Evolutionary conservation across 306 rosid genomes (phyloP), one percentile per base, ranked within the genome.

Genomic region (Alnus rubra): DNA sequence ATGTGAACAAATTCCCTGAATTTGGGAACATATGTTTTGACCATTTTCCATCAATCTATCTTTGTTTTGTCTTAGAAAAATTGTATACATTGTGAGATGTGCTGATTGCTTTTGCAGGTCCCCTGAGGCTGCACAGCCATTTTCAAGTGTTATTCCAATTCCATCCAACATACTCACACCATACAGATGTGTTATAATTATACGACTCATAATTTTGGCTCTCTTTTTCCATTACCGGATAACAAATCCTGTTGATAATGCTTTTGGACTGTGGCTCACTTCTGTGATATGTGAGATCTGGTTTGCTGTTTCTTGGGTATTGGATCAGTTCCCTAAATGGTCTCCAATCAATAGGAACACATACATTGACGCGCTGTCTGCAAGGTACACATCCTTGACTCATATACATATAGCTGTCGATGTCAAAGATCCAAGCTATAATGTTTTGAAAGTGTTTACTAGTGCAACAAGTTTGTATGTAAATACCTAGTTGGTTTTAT

Each of bases 301-400:
- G 99, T 95, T 95, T 64, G 99, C 94, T 53, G 84, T 93, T 84
- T 95, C 99, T 7, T 95, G 99, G 99, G 93, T 93, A 60, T 77
- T 95, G 76, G 98, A 95, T 90, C 99, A 95, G 89, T 95, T 95
- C 88, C 98, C 99, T 31, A 93, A 95, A 87, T 93, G 98, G 99
- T 90, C 45, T 88, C 99, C 99, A 12, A 81, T 95, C 84, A 79
- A 88, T 37, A 88, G 99, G 86, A 86, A 83, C 10, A 87, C 99
- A 80, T 91, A 63, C 64, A 76, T 73, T 49, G 98, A 91, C 80
- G 80, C 77, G 69, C 90, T 95, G 14, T 88, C 99, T 0, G 98
- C 97, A 81, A 95, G 99, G 98, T 94, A 86, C 71, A 64, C 49
- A 58, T 76, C 39, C 76, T 37, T 35, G 14, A 35, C 70, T 64